Base-by-base conservation (phyloP, 2,329 filamentous ascomycete genomes). In the Trichoderma pleuroti region DNA sequence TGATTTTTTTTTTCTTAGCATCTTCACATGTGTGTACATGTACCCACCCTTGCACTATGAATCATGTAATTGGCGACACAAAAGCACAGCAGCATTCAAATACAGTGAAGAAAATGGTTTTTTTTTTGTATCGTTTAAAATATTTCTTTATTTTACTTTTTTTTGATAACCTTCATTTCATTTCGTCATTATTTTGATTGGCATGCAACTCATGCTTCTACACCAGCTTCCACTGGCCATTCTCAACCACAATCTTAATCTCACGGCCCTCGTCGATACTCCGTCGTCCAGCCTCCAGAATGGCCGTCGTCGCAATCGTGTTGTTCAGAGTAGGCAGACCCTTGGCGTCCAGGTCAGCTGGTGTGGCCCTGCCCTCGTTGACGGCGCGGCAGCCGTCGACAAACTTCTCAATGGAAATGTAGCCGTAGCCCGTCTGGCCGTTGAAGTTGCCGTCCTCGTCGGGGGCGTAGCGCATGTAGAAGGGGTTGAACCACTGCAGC, bases 371-470 rank as follows among this genome's bases (percentile, higher is more conserved):
- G 26, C 92, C 92, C 34, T 92, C 88, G 77, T 96, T 97, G 67
- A 98, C 84, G 7, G 89, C 88, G 57, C 89, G 89, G 78, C 93
- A 93, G 14, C 91, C 94, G 79, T 98, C 93, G 63, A 98, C 90
- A 81, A 98, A 98, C 83, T 98, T 98, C 84, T 98, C 94, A 77
- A 98, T 94, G 24, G 92, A 96, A 71, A 97, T 88, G 82, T 98
- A 98, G 39, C 94, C 94, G 80, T 98, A 98, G 28, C 94, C 94
- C 8, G 90, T 91, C 83, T 97, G 94, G 42, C 94, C 94, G 68
- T 89, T 90, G 80, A 98, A 98, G 82, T 98, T 97, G 68, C 94
- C 95, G 80, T 97, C 93, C 83, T 97, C 94, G 77, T 97, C 94
- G 24, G 94, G 94, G 14, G 94, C 93, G 77, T 97, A 97, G 76